Percentiles rank a stretch among this genome's conserved stretches.
These are phyloP conservation scores for Wakefieldia striispora DNA, from an alignment of 768 basidiomycete species.

Conservation along the genomic window DNA sequence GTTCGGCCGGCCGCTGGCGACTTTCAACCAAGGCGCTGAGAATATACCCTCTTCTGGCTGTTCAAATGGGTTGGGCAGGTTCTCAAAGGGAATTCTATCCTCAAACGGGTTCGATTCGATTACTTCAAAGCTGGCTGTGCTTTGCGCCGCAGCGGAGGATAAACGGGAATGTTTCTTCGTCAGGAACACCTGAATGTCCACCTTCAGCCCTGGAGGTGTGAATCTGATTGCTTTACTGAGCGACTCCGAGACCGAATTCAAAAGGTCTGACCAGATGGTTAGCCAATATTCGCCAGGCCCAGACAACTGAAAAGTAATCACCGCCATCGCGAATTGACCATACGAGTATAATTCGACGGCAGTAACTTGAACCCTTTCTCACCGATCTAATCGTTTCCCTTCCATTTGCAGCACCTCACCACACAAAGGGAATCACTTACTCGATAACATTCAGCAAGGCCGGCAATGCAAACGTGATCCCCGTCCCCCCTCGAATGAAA, in stretches of 20 bases:
- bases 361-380: conserved; percentile 21
- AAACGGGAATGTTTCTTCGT: neutral
- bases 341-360: conserved; percentile 37
- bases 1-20: conserved; percentile 41
- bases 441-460: conserved; percentile 42
- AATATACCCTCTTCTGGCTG: neutral
- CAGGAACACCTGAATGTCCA: conserved; percentile 18
- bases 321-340: conserved; percentile 43
- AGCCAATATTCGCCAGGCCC: neutral
- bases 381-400: conserved; percentile 3
- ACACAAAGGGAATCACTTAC: conserved; percentile 25
- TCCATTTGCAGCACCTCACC: neutral
- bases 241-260: conserved; percentile 12
- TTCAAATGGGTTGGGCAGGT: neutral
- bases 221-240: conserved; percentile 15
- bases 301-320: conserved; percentile 15
- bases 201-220: conserved; percentile 11
- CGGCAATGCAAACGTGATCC: conserved; percentile 47
- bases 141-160: neutral
- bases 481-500: conserved; percentile 42
- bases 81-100: neutral
- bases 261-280: conserved; percentile 4
- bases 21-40: conserved; percentile 16
- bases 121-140: conserved; percentile 2
- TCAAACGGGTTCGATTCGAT: neutral